Base-by-base conservation (phyloP, 2,329 filamentous ascomycete species). In the Lojkania enalia region DNA sequence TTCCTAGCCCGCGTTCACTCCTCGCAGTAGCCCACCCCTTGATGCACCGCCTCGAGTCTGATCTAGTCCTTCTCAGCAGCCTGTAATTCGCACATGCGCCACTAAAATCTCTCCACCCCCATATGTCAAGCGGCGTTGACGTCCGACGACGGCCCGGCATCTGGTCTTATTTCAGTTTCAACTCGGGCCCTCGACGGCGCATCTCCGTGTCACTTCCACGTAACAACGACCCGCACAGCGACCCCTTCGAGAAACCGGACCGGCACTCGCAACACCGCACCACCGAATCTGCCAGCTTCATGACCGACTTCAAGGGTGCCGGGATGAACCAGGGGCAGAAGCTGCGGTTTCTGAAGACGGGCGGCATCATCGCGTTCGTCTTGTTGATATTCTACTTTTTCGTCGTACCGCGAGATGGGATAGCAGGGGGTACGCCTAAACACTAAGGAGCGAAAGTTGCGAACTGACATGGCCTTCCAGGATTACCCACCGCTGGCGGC, bases 321-420 rank as follows among this genome's bases (percentile, higher is more conserved):
- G 59, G 72, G 56, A 84, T 85, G 82, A 81, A 81, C 58, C 81
- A 83, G 72, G 80, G 77, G 53, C 80, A 83, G 69, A 74, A 80
- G 64, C 71, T 79, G 40, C 76, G 82, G 49, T 83, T 78, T 60
- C 61, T 85, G 58, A 85, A 84, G 74, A 80, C 80, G 40, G 81
- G 80, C 30, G 80, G 79, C 52, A 74, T 85, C 48, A 71, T 85
- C 49, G 75, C 76, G 41, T 75, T 83, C 51, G 67, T 85, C 37
- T 62, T 84, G 38, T 68, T 84, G 40, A 66, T 84, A n/a, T 64
- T 80, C 35, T 79, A 83, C 58, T n/a, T n/a, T n/a, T 75, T 80
- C 54, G 73, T 84, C 61, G 69, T 79, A 23, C 77, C 79, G 2
- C 58, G 61, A 35, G 63, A 63, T 48, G 49, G 58, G 9, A 35